Base-by-base conservation (phyloP, 2,329 filamentous ascomycete genomes). In the Rutstroemia sp. region DNA sequence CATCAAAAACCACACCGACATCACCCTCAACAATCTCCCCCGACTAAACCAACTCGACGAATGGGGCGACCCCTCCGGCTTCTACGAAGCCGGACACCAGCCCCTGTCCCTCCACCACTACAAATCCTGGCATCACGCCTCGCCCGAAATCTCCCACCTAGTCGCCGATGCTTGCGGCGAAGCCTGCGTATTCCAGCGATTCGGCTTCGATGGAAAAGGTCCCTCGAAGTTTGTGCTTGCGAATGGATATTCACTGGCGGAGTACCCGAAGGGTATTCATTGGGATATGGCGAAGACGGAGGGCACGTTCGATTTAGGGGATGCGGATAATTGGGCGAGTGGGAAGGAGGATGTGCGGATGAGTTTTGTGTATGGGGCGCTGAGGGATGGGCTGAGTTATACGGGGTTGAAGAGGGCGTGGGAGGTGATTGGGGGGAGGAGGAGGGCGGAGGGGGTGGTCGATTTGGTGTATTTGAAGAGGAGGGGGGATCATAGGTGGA, bases 381-480 rank as follows among this genome's bases (percentile, higher is more conserved):
- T 78, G 57, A 69, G 78, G 5, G 73, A 73, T 23, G 74, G 70
- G 34, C 68, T 80, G 12, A 68, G 72, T 48, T 70, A 72, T 61
- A 78, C 76, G 0, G 78, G 78, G 3, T 72, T 72, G 54, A 80
- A 80, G 69, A 74, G 75, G 45, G 72, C 74, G 36, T 80, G 77
- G 77, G 76, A 80, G 46, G 65, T 82, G 6, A 71, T 80, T 52
- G 78, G 81, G 56, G 75, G 77, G 0, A 71, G 68, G 2, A 64
- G 76, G 19, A 74, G 75, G 44, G 70, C 73, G 0, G 76, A 80
- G 60, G 77, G 77, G 9, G 76, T 73, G 1, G 75, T 83, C 5
- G 73, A 73, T 50, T 80, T 83, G 65, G 72, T 79, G 2, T 83
- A 81, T 60, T 73, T 78, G 7, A 74, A 78, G 51, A 76, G 76